Base-by-base conservation (phyloP, 2,329 filamentous ascomycete species). In the Monosporascus ibericus region DNA sequence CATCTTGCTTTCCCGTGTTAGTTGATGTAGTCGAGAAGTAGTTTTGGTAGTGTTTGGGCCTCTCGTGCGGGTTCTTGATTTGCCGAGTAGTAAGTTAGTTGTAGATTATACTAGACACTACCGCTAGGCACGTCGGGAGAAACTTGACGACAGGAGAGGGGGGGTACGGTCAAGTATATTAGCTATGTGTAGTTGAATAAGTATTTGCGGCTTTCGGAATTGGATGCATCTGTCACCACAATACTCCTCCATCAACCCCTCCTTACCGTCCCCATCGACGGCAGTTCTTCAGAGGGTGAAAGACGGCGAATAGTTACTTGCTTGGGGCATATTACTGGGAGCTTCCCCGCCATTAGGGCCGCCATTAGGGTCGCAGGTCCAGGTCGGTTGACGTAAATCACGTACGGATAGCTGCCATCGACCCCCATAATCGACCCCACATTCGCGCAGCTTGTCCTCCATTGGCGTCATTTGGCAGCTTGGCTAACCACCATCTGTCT, bases 1-100 rank as follows among this genome's bases (percentile, higher is more conserved):
- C 92, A 94, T 94, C 4, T 39, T 50, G 36, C n/a, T 44, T 49
- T 50, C 9, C 39, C 24, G 36, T 42, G 24, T n/a, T 50, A 8
- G n/a, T 24, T 49, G 22, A n/a, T n/a, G n/a, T n/a, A n/a, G n/a
- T n/a, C n/a, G n/a, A n/a, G n/a, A n/a, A n/a, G n/a, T n/a, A n/a
- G n/a, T n/a, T n/a, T n/a, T 42, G 11, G 40, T 14, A 14, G n/a
- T 20, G 20, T 7, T 6, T 27, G 18, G 18, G 18, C 18, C 37
- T 39, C 37, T 11, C 18, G 15, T 17, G 37, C 37, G 27, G 25
- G 37, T 39, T 39, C 15, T 9, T 39, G 37, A 15, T 39, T 39
- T 39, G 37, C 18, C 37, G 15, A 4, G 37, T 39, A 18, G 15
- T n/a, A 7, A 4, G 15, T 11, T 30, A 5, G 9, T 11, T 11